phyloP scores from a whole-genome alignment of 495 filamentous ascomycete species.

The Xylona heveae region DNA sequence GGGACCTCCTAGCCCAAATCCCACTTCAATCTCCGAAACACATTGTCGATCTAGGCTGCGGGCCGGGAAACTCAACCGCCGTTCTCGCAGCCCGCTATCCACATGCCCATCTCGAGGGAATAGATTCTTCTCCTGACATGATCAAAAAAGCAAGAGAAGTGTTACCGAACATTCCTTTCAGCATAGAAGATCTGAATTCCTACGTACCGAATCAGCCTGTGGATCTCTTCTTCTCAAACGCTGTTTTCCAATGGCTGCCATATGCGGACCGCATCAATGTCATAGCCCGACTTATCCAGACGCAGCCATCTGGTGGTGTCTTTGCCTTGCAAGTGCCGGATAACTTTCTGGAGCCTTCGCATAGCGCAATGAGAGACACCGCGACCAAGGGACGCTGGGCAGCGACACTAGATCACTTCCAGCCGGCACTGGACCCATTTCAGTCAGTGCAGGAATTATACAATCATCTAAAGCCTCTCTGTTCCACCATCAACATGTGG shows the following conservation, averaged over 20 bases:
- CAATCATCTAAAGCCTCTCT: constrained; percentile 22
- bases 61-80: constrained; percentile 29
- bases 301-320: constrained; percentile 20
- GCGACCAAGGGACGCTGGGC: constrained; percentile 20
- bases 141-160: constrained; percentile 20
- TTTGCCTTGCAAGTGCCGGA: constrained; percentile 34
- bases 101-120: constrained; percentile 19
- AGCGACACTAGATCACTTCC: constrained; percentile 7
- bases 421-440: constrained; percentile 24
- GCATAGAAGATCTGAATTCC: constrained; percentile 17
- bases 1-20: constrained; percentile 22
- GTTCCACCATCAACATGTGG: constrained; percentile 23
- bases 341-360: constrained; percentile 25
- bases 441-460: constrained; percentile 24
- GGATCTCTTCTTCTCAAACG: constrained; percentile 31
- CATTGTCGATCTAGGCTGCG: constrained; percentile 33
- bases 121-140: constrained; percentile 34
- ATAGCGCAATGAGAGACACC: constrained; percentile 25
- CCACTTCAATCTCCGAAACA: constrained; percentile 13
- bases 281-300: constrained; percentile 19
- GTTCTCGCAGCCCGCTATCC: constrained; percentile 24
- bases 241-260: constrained; percentile 32
- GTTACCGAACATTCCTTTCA: constrained; percentile 16
- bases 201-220: constrained; percentile 15
- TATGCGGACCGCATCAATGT: constrained; percentile 18